These are phyloP conservation scores for Discostella pseudostelligera DNA, from an alignment of 108 stramenopile genomes.

Conservation along the genomic window DNA sequence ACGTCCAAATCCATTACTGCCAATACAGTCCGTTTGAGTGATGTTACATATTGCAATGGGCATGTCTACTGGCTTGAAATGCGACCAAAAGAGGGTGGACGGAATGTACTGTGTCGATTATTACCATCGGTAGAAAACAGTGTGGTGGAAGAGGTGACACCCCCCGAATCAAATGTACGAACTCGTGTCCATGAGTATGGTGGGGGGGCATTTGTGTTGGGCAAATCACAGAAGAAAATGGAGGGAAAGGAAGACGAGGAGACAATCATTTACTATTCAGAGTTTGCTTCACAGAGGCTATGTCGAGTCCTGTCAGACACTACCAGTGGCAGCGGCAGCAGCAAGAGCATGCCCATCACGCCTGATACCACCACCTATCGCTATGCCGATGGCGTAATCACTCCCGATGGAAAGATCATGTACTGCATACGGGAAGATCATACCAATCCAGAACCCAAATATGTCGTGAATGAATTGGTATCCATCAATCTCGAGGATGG, in stretches of 20 bases:
- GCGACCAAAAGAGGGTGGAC: conserved; percentile 63
- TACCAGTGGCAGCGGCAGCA: neutral
- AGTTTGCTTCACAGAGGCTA: conserved; percentile 60
- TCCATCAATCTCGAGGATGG: conserved; percentile 37
- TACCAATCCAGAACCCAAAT: conserved; percentile 36
- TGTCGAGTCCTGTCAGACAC: conserved; percentile 23
- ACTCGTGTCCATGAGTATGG: conserved; percentile 82
- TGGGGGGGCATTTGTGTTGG: conserved; percentile 61
- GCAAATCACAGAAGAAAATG: conserved; percentile 10
- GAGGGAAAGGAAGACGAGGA: too few species aligned
- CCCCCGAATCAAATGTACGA: conserved; percentile 55
- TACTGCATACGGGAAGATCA: conserved; percentile 49
- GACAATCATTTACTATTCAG: conserved; percentile 45
- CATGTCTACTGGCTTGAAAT: conserved; percentile 60
- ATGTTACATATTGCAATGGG: conserved; percentile 24
- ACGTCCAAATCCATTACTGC: conserved; percentile 63
- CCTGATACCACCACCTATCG: conserved; percentile 31
- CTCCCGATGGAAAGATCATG: conserved; percentile 26
- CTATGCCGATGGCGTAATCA: conserved; percentile 57
- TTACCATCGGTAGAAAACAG: too few species aligned
- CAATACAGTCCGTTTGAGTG: conserved; percentile 50
- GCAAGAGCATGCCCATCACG: conserved; percentile 20
- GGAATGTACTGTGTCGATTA: conserved; percentile 57
- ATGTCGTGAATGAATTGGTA: conserved; percentile 70
- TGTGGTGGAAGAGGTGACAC: conserved; percentile 50